These are phyloP conservation scores for Umbelopsis sp. DNA, from an alignment of 192 early-diverging fungal genomes.

Conservation along the genomic window DNA sequence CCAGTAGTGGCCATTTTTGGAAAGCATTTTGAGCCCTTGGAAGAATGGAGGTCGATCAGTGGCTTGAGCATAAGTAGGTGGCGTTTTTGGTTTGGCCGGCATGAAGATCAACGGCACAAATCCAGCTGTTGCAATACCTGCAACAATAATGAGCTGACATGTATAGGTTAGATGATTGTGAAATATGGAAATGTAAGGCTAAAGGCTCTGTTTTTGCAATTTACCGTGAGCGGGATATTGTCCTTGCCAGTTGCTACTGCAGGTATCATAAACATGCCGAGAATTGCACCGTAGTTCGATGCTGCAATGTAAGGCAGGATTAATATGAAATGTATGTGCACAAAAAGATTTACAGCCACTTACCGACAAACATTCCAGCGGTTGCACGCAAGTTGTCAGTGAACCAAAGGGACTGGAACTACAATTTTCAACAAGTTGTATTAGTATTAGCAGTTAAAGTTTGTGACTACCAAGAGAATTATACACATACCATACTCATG, in stretches of 20 bases:
- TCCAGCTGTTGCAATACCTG: conserved; percentile 14
- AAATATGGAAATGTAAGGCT: neutral
- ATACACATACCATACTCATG: conserved; percentile 30
- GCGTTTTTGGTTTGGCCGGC: conserved; percentile 31
- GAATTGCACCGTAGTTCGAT: conserved; percentile 38
- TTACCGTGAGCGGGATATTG: conserved; percentile 29
- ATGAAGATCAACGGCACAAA: conserved; percentile 31
- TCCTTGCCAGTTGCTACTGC: conserved; percentile 24
- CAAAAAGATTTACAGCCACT: neutral
- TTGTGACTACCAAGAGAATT: neutral
- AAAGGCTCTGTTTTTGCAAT: neutral
- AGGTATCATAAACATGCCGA: conserved; percentile 36
- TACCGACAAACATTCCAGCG: conserved; percentile 22
- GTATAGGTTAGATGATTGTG: neutral
- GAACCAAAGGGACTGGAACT: conserved; percentile 32
- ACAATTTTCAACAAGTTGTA: conserved; percentile 1
- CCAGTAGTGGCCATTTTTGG: conserved; percentile 37
- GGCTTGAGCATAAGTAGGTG: conserved; percentile 10
- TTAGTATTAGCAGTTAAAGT: neutral
- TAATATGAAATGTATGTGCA: neutral
- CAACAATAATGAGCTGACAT: conserved; percentile 24
- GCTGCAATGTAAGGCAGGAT: conserved; percentile 5
- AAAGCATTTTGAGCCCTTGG: conserved; percentile 23
- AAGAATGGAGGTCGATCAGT: conserved; percentile 25
- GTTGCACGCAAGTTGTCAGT: conserved; percentile 19